These are phyloP conservation scores for Pestalotiopsis sp. DNA, from an alignment of 2,329 filamentous ascomycete genomes.

Conservation along the genomic window DNA sequence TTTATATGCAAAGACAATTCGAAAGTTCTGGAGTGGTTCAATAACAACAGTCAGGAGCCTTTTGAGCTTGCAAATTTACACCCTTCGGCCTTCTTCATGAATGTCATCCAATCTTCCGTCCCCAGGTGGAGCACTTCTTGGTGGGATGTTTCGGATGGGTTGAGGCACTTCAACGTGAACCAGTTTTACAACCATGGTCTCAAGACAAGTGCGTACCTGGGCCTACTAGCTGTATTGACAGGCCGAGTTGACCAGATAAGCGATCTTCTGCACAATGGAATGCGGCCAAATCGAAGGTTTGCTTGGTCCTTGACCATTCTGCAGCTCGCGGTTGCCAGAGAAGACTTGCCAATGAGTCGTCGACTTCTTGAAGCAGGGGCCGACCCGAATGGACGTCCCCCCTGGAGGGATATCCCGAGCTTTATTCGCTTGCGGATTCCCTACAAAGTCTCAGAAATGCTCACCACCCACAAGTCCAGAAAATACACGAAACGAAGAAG, in stretches of 20 bases:
- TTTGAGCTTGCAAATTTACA: not conserved
- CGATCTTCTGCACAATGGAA: not conserved
- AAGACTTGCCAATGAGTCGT: not conserved
- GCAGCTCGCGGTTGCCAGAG: not conserved
- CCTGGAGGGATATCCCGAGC: not conserved
- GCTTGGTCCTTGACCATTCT: not conserved
- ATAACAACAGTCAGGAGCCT: not conserved
- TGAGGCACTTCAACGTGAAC: not conserved
- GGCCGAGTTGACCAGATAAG: not conserved
- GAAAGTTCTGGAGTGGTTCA: not conserved
- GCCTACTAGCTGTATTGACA: not conserved
- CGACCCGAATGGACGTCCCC: not conserved
- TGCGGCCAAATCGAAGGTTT: not conserved
- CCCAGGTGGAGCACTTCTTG: too few species aligned
- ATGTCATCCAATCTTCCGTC: not conserved
- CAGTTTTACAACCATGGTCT: not conserved
- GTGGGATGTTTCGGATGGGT: not conserved
- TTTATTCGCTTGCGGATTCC: not conserved
- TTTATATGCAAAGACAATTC: not conserved
- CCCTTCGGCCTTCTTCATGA: not conserved
- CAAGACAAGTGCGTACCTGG: not conserved
- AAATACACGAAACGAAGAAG: not conserved
- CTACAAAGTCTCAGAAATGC: too few species aligned
- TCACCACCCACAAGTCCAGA: fast-evolving
- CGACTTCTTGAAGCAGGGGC: not conserved